These are phyloP conservation scores for Sabuloglossum arenarium DNA, from an alignment of 495 filamentous ascomycete genomes.

Conservation along the genomic window DNA sequence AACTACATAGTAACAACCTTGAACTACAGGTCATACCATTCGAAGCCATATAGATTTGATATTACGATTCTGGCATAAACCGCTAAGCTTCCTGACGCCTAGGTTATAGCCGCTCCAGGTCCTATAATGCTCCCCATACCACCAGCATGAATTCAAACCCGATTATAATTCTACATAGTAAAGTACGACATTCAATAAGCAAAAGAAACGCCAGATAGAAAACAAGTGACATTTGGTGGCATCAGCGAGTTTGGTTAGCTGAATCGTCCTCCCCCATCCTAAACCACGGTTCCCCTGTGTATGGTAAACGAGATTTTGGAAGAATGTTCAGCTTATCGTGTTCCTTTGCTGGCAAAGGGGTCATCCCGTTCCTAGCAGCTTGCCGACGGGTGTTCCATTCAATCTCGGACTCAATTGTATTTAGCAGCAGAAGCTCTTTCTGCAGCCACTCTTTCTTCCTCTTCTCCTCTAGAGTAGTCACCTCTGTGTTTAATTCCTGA, in stretches of 20 bases:
- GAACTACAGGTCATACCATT: neutral
- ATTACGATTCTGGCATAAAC: neutral
- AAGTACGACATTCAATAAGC: too few relatives aligned
- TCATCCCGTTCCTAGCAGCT: neutral
- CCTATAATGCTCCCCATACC: neutral
- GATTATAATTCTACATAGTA: neutral
- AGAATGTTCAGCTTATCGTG: neutral
- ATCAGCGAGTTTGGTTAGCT: neutral
- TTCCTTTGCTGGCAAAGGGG: neutral
- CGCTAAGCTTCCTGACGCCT: neutral
- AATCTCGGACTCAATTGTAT: conserved; percentile 25
- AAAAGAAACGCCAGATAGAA: neutral
- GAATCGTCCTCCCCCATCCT: neutral
- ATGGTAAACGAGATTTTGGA: neutral
- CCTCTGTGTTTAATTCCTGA: conserved; percentile 35
- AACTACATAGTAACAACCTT: too few relatives aligned
- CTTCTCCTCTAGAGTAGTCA: conserved; percentile 37
- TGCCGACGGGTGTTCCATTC: neutral
- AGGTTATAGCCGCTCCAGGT: neutral
- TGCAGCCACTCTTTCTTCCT: conserved; percentile 62
- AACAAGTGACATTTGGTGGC: neutral
- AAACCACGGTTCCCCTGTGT: neutral
- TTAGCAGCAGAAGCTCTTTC: conserved; percentile 52
- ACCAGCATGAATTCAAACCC: neutral
- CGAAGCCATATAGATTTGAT: neutral